phyloP scores from a whole-genome alignment of 106 monocot genomes.

The Platanthera zijinensis region DNA sequence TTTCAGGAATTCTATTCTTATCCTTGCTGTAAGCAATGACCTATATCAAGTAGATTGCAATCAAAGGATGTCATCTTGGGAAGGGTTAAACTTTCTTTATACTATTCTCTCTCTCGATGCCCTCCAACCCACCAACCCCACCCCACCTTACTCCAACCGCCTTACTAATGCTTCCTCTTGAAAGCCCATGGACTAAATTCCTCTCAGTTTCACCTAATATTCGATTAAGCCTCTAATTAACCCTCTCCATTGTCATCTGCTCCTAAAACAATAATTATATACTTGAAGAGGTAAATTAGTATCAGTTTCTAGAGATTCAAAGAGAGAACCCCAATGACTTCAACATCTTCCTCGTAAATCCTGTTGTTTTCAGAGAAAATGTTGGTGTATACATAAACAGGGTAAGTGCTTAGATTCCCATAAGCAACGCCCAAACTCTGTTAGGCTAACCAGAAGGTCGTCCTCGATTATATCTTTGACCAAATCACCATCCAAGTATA shows the following conservation, averaged over 20 bases:
- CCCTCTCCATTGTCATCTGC: constrained; percentile 75
- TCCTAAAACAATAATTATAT: constrained; percentile 55
- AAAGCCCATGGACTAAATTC: no score
- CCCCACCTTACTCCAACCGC: no score
- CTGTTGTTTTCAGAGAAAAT: constrained; percentile 50
- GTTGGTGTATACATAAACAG: constrained; percentile 60
- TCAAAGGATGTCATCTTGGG: neutral
- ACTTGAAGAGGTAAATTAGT: constrained; percentile 47
- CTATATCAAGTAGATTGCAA: constrained; percentile 24
- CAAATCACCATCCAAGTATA: neutral
- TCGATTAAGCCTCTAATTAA: no score
- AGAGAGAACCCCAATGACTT: constrained; percentile 59
- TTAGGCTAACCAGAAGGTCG: constrained; percentile 49
- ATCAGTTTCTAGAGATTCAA: constrained; percentile 66
- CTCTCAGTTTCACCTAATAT: no score
- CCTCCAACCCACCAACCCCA: no score
- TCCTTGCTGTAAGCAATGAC: constrained; percentile 77
- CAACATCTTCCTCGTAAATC: constrained; percentile 43
- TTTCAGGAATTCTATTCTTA: constrained; percentile 84
- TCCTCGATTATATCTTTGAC: constrained; percentile 31
- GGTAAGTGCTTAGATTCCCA: constrained; percentile 62
- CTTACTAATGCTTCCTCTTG: no score
- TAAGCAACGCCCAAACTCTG: constrained; percentile 76
- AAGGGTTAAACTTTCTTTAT: neutral
- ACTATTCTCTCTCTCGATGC: no score